phyloP scores from a whole-genome alignment of 352 stramenopile genomes.

The Globisporangium barbulae region DNA sequence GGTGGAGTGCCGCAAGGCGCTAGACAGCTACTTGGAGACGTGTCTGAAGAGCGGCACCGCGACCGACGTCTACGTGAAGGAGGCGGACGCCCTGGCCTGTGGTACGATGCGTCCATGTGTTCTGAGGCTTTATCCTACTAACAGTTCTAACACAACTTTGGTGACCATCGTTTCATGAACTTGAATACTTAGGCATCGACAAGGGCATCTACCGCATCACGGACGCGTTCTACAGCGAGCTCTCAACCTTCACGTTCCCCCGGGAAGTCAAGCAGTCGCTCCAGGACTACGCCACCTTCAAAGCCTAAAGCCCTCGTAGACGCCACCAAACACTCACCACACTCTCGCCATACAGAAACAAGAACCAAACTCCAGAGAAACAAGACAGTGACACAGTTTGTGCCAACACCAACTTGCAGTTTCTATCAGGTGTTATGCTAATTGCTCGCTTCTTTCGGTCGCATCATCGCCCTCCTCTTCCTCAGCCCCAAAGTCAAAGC shows the following conservation, averaged over 20 bases:
- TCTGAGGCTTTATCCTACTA: neutral
- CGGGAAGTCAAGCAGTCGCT: constrained; percentile 45
- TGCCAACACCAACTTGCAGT: neutral
- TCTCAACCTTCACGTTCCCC: constrained; percentile 54
- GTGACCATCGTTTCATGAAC: neutral
- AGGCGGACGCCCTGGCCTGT: constrained; percentile 55
- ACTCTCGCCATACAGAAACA: too few species aligned
- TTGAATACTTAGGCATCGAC: constrained; percentile 46
- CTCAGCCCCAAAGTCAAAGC: constrained; percentile 35
- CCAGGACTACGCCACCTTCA: constrained; percentile 42
- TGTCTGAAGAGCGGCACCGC: constrained; percentile 58
- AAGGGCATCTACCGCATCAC: constrained; percentile 80
- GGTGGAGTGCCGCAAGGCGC: constrained; percentile 55
- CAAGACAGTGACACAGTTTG: neutral
- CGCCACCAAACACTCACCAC: neutral
- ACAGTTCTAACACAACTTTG: neutral
- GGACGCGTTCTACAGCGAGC: constrained; percentile 57
- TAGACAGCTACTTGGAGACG: constrained; percentile 68
- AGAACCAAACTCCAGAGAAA: neutral
- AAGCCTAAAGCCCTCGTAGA: constrained; percentile 26
- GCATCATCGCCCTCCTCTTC: constrained; percentile 13
- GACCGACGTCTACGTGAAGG: constrained; percentile 58
- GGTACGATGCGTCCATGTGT: constrained; percentile 23
- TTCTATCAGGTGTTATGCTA: neutral
- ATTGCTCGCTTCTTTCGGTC: neutral